Conservation (phyloP, 2,329 filamentous ascomycete genomes). For the Calonectria montana region DNA sequence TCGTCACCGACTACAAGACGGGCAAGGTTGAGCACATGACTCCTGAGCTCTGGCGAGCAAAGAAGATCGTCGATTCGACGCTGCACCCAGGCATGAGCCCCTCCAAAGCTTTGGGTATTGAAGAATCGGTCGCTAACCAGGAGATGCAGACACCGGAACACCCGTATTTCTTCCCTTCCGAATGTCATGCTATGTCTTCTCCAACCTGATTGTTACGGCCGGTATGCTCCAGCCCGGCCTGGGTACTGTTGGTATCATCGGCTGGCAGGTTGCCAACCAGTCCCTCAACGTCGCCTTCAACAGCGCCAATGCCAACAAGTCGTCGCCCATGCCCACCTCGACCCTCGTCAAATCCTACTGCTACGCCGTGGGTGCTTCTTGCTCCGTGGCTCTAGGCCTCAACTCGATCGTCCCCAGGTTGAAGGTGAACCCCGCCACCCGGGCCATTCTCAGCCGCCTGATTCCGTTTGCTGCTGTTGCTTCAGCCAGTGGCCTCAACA, state of each 20-base stretch:
- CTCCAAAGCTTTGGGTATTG: neutral
- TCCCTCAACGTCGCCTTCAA: conserved; percentile 99
- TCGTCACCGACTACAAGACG: conserved; percentile 88
- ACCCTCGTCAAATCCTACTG: conserved; percentile 91
- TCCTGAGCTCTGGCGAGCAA: conserved; percentile 91
- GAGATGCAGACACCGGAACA: conserved; percentile 82
- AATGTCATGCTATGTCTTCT: conserved; percentile 95
- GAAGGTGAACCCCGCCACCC: conserved; percentile 80
- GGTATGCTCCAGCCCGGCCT: conserved; percentile 97
- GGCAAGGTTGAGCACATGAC: conserved; percentile 85
- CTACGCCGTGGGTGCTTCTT: conserved; percentile 91
- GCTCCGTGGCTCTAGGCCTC: conserved; percentile 90
- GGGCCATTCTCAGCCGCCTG: conserved; percentile 82
- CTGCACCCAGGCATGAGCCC: conserved; percentile 83
- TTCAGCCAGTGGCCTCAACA: conserved; percentile 90
- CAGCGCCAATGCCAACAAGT: conserved; percentile 98
- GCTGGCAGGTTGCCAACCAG: conserved; percentile 97
- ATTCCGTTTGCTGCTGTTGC: conserved; percentile 97
- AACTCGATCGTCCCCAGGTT: conserved; percentile 91
- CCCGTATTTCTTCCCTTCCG: conserved; percentile 94
- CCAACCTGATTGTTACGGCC: conserved; percentile 93
- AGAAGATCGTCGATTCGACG: conserved; percentile 97
- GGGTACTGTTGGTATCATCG: conserved; percentile 82
- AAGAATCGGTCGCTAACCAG: conserved; percentile 22
- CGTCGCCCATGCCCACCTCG: conserved; percentile 83